Evolutionary conservation across 306 rosid genomes (phyloP).

Genomic region (Cicer judaicum): DNA sequence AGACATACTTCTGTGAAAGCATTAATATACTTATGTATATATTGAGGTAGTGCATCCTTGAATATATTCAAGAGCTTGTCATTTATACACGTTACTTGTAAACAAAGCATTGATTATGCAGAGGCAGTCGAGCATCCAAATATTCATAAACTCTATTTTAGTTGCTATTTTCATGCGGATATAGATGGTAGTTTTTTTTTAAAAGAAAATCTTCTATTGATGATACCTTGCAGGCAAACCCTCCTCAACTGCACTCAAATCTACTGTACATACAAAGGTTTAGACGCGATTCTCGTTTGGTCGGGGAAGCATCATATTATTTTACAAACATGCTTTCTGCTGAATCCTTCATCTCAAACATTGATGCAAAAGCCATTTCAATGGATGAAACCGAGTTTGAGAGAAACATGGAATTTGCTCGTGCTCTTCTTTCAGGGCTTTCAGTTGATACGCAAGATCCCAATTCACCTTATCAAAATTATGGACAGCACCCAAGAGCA

Average conservation of each 20-base stretch:
- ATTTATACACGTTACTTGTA: neutral
- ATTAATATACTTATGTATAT: constrained; percentile 10
- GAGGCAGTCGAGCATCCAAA: constrained; percentile 26
- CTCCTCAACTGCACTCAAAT: constrained; percentile 94
- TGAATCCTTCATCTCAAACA: constrained; percentile 87
- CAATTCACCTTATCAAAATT: constrained; percentile 54
- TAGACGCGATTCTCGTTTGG: constrained; percentile 80
- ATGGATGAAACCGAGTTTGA: constrained; percentile 90
- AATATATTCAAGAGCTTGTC: constrained; percentile 14
- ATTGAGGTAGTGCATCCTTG: constrained; percentile 17
- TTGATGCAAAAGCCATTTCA: constrained; percentile 91
- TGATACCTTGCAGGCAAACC: constrained; percentile 82
- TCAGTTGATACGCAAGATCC: constrained; percentile 65
- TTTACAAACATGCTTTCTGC: constrained; percentile 95
- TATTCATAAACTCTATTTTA: constrained; percentile 33
- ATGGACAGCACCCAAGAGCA: constrained; percentile 48
- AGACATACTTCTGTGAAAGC: neutral
- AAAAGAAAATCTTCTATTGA: constrained; percentile 29
- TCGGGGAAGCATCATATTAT: constrained; percentile 85
- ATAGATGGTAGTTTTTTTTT: constrained; percentile 23
- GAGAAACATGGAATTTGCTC: constrained; percentile 91
- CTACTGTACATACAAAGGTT: constrained; percentile 89
- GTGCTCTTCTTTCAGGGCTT: constrained; percentile 78
- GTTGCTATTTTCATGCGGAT: constrained; percentile 29
- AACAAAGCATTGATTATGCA: constrained; percentile 36